Evolutionary conservation across 108 stramenopile species (phyloP).

Genomic region (Fragilariopsis cylindrus): DNA sequence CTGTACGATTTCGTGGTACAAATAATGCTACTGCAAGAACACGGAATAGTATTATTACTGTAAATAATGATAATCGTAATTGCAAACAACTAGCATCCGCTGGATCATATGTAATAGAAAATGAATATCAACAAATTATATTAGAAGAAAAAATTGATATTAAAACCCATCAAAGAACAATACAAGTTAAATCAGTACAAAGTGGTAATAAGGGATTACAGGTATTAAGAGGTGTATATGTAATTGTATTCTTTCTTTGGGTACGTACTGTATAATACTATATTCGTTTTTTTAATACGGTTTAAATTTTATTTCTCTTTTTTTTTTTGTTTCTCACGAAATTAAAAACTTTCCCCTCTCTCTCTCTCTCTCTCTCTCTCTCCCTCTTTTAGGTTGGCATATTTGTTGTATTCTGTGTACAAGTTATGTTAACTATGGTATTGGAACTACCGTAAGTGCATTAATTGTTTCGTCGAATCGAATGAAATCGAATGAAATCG

Average conservation of each 20-base stretch:
- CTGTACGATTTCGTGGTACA: conserved; percentile 38
- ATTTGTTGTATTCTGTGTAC: conserved; percentile 66
- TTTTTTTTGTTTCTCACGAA: too few species aligned
- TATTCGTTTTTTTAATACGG: too few species aligned
- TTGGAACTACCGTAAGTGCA: conserved; percentile 27
- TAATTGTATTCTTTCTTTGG: conserved; percentile 35
- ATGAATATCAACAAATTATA: conserved; percentile 50
- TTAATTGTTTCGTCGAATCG: too few species aligned
- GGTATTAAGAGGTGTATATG: conserved; percentile 46
- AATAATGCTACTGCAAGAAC: background rate
- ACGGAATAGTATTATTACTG: background rate
- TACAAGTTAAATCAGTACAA: background rate
- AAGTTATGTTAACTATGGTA: conserved; percentile 57
- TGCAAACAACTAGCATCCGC: background rate
- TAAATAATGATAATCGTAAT: too few species aligned
- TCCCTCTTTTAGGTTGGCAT: conserved; percentile 53
- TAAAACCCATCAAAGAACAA: background rate
- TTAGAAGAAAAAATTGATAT: conserved; percentile 29
- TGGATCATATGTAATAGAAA: conserved; percentile 44
- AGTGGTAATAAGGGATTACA: conserved; percentile 23
- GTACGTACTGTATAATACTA: background rate
- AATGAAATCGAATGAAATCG: too few species aligned
- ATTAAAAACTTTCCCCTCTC: too few species aligned
- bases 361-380: too few species aligned
- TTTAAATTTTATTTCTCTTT: too few species aligned